Base-by-base conservation (phyloP, 2,329 filamentous ascomycete genomes). In the Onygena corvina region DNA sequence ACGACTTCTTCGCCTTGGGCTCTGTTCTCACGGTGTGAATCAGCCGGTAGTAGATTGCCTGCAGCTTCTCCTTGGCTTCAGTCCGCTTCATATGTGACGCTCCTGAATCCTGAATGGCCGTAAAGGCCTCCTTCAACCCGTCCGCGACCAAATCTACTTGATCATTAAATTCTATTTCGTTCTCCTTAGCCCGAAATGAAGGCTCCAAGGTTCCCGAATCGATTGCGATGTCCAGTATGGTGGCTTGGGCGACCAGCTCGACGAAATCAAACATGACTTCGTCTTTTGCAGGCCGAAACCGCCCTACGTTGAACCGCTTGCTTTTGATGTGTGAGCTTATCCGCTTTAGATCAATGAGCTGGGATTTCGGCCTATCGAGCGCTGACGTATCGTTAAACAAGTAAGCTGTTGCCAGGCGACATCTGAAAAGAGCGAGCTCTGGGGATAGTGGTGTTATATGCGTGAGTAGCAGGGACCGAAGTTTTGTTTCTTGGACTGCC, bases 21-120 rank as follows among this genome's bases (percentile, higher is more conserved):
- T 75, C 76, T 8, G 84, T 84, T 45, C 87, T 75, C 44, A 90
- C 81, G 2, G 78, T 76, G 61, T 83, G 80, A 42, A 80, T 67
- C 11, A 95, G 71, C 49, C 89, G 78, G 58, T 84, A 80, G 51
- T 81, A 76, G n/a, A 94, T 68, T 50, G 80, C 75, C 58, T 93
- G 84, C 33, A 94, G 72, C 8, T 76, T 74, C 48, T 80, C 80
- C 65, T 94, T 94, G 9, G 84, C 80, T 59, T 93, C 80, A 25
- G 85, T 83, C 25, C 84, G 76, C 12, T 76, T 75, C 51, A 92
- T 72, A 58, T 84, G 79, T 18, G 79, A 79, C 38, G 86, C 83
- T 34, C 85, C 86, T 1, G 81, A 76, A 59, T 88, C 85, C 51
- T 81, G 76, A 58, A 94, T 93, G 33, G 74, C 75, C 14, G 70